Evolutionary conservation across 1,284 basidiomycete genomes (phyloP).

Genomic region (Sanghuangporus weigelae): DNA sequence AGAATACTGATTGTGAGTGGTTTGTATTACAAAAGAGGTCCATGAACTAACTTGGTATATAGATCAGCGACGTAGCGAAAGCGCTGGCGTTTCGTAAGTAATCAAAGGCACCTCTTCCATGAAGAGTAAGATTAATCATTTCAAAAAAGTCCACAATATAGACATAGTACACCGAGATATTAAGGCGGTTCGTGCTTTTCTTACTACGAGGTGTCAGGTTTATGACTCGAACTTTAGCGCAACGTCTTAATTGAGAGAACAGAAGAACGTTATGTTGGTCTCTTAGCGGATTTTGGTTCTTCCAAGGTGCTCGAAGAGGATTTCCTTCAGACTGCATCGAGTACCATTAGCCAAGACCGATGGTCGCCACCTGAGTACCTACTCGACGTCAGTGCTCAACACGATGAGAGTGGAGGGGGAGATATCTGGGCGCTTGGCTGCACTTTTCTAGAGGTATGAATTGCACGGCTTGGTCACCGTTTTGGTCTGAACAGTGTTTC

Average conservation of each 20-base stretch:
- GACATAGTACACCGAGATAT: background rate
- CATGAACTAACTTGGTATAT: background rate
- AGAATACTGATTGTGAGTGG: background rate
- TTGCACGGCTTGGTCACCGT: background rate
- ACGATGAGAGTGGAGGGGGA: background rate
- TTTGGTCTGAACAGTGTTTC: background rate
- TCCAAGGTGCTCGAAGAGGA: background rate
- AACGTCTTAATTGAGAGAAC: background rate
- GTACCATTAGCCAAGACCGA: background rate
- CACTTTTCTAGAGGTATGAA: conserved; percentile 4
- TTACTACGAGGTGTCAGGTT: background rate
- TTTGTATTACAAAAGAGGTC: background rate
- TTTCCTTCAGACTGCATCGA: background rate
- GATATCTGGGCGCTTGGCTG: conserved; percentile 10
- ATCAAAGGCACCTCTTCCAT: background rate
- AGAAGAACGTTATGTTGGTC: background rate
- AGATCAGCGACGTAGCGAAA: background rate
- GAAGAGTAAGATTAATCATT: background rate
- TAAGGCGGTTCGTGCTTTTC: background rate
- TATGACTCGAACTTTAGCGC: background rate
- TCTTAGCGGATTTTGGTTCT: background rate
- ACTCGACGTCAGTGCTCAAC: background rate
- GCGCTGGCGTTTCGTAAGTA: background rate
- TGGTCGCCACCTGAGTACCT: conserved; percentile 4
- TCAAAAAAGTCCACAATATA: background rate